phyloP scores from a whole-genome alignment of 2,329 filamentous ascomycete species.

The Cryphonectria naterciae region DNA sequence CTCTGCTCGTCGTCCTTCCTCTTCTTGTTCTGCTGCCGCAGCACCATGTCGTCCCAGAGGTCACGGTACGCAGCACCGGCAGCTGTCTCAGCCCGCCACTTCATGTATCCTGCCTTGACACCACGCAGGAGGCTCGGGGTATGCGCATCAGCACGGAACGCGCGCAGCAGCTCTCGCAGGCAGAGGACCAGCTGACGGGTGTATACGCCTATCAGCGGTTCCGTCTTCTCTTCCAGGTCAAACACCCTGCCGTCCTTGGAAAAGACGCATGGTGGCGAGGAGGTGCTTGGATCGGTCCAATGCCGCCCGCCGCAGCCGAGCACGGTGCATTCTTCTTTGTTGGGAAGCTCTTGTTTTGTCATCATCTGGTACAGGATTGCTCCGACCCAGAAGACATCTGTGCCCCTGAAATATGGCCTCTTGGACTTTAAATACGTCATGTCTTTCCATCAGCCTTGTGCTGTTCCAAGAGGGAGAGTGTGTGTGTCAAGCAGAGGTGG shows the following conservation, averaged over 20 bases:
- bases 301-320: slow-evolving; percentile 36
- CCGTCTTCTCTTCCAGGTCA: slow-evolving; percentile 30
- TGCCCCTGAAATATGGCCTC: slow-evolving; percentile 42
- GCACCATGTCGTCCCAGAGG: slow-evolving; percentile 23
- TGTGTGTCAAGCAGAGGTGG: too few relatives aligned
- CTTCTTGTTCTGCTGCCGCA: slow-evolving; percentile 19
- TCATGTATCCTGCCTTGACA: slow-evolving; percentile 11
- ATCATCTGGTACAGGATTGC: slow-evolving; percentile 48
- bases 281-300: neutral
- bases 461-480: neutral
- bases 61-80: slow-evolving; percentile 24
- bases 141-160: slow-evolving; percentile 9
- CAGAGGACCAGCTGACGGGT: slow-evolving; percentile 26
- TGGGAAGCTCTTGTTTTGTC: slow-evolving; percentile 37
- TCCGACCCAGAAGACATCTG: slow-evolving; percentile 46
- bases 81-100: slow-evolving; percentile 6
- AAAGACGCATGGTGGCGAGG: neutral
- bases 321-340: slow-evolving; percentile 36
- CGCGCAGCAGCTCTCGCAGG: slow-evolving; percentile 21
- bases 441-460: neutral
- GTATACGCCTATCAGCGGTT: slow-evolving; percentile 33
- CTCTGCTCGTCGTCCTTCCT: slow-evolving; percentile 6
- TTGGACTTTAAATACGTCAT: slow-evolving; percentile 32
- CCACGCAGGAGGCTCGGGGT: neutral
- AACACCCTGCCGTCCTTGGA: neutral